Evolutionary conservation across 768 basidiomycete genomes (phyloP).

Genomic region (Rhodotorula paludigena): DNA sequence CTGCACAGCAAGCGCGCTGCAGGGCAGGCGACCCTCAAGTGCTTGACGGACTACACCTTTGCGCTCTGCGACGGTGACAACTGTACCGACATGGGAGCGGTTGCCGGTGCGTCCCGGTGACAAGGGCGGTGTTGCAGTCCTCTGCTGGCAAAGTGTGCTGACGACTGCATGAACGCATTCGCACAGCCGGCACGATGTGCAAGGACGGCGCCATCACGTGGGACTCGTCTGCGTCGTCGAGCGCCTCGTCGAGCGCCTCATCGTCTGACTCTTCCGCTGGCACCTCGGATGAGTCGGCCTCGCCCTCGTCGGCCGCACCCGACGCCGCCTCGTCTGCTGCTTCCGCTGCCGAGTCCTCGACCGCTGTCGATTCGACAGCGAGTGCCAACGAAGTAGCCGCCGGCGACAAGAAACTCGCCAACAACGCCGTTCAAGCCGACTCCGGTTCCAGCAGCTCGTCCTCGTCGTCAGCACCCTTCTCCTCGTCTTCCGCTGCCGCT

Average conservation of each 20-base stretch:
- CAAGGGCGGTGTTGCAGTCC: neutral
- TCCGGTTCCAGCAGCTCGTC: neutral
- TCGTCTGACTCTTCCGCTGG: slow-evolving; percentile 10
- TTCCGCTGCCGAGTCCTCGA: neutral
- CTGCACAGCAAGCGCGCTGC: neutral
- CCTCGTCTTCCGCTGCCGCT: no score
- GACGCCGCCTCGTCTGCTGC: neutral
- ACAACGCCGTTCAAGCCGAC: neutral
- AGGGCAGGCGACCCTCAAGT: slow-evolving; percentile 27
- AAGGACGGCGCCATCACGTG: slow-evolving; percentile 33
- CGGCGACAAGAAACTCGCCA: neutral
- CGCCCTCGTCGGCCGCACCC: neutral
- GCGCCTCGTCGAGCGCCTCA: slow-evolving; percentile 17
- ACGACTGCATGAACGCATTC: no score
- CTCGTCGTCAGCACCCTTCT: neutral
- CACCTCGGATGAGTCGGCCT: slow-evolving; percentile 2
- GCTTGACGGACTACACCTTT: slow-evolving; percentile 19
- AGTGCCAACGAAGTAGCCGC: neutral
- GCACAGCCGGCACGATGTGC: slow-evolving; percentile 32
- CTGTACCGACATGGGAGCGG: slow-evolving; percentile 36
- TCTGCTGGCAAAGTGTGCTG: no score
- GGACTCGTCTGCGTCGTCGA: slow-evolving; percentile 22
- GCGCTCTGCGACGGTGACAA: slow-evolving; percentile 26
- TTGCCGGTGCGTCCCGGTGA: slow-evolving; percentile 27
- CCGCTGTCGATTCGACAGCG: no score